phyloP scores from a whole-genome alignment of 768 basidiomycete species.

The Pluteus cervinus region DNA sequence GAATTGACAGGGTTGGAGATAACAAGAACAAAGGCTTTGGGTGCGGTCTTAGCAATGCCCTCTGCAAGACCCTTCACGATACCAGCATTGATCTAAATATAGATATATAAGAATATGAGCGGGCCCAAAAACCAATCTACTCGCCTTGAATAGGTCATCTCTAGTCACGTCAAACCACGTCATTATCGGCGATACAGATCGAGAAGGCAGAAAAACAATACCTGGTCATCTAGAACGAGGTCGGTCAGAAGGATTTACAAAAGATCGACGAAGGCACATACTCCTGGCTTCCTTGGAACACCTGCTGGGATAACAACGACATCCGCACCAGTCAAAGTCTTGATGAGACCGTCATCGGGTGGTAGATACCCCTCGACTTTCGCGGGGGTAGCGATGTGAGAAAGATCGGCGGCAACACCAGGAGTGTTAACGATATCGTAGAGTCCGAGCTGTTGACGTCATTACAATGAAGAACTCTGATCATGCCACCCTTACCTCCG shows the following conservation, averaged over 20 bases:
- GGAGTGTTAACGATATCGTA: slow-evolving; percentile 98
- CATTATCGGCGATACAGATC: slow-evolving; percentile 6
- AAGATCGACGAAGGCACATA: slow-evolving; percentile 32
- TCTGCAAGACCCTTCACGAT: slow-evolving; percentile 92
- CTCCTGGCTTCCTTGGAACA: slow-evolving; percentile 91
- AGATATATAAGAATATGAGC: slow-evolving; percentile 1
- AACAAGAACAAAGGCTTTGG: slow-evolving; percentile 90
- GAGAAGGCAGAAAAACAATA: slow-evolving; percentile 14
- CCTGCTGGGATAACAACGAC: slow-evolving; percentile 95
- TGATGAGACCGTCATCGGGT: slow-evolving; percentile 76
- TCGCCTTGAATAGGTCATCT: slow-evolving; percentile 93
- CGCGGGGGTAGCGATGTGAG: slow-evolving; percentile 87
- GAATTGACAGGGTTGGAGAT: slow-evolving; percentile 99
- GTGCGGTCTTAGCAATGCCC: slow-evolving; percentile 76
- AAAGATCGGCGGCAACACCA: slow-evolving; percentile 92
- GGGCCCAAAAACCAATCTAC: slow-evolving; percentile 9
- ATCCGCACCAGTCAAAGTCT: slow-evolving; percentile 79
- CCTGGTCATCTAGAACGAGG: slow-evolving; percentile 44
- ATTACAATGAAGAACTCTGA: slow-evolving; percentile 1
- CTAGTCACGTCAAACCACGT: slow-evolving; percentile 30
- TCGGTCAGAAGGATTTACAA: slow-evolving; percentile 6
- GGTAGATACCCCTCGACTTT: slow-evolving; percentile 80
- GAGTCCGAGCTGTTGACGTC: slow-evolving; percentile 58
- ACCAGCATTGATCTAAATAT: slow-evolving; percentile 85
- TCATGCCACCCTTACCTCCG: slow-evolving; percentile 43